Evolutionary conservation across 352 stramenopile species (phyloP), one percentile per base, ranked within the genome.

Genomic region (Phytophthora aleatoria): DNA sequence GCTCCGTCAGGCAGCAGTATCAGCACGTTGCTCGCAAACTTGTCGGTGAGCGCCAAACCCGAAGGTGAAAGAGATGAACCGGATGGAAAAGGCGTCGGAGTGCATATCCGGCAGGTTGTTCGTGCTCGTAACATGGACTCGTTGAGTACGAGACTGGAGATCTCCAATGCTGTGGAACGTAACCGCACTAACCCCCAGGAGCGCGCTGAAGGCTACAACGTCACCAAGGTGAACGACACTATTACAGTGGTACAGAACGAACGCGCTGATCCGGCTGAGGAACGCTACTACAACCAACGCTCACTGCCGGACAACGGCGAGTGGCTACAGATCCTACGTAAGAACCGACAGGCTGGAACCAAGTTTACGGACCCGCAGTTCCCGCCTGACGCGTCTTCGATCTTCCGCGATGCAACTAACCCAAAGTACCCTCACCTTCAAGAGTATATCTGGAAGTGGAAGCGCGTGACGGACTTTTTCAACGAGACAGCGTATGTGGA

Each of bases 321-420:
- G 47, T 95, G 86, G 86, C 71, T 89, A 7, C 78, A 92, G 30
- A 77, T 93, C 15, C 65, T 95, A 55, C 86, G 84, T 44, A 84
- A 81, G 51, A 74, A 95, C 36, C 82, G 86, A 13, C 83, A 91
- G 51, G 76, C 66, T 38, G 77, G 82, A 11, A 77, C 84, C 13
- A 89, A 92, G 64, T 93, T 93, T 47, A 95, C 84, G n/a, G 86
- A 95, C 60, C 74, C 84, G 24, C 83, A 92, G 57, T 95, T 95
- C 57, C 79, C 84, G 7, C 86, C 86, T 3, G 79, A 92, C 38
- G 63, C 69, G 8, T 76, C 77, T 1, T 92, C 86, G 33, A 74
- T 95, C 8, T 95, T 85, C 55, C 80, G 78, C 9, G 82, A 93
- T 50, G 63, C 55, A 13, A 76, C 60, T 20, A 82, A 90, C 64